phyloP scores from a whole-genome alignment of 331 rosid species.

The Acacia concinna region DNA sequence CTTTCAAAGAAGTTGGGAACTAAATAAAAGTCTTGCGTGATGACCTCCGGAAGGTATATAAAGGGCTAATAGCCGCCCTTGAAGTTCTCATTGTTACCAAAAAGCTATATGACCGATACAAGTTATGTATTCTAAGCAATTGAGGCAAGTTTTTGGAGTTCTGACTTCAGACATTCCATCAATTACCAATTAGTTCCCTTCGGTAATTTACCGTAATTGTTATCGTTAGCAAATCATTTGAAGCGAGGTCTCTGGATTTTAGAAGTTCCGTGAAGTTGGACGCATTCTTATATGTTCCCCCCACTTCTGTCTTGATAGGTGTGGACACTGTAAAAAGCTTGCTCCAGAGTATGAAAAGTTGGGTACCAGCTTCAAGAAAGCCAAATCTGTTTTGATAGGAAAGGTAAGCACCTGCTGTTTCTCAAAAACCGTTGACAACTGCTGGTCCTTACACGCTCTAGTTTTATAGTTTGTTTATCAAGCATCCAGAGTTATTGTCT shows the following conservation, averaged over 20 bases:
- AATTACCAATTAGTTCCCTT: background rate
- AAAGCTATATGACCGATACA: background rate
- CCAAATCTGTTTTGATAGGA: conserved; percentile 57
- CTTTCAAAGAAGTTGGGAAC: conserved; percentile 2
- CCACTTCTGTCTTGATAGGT: conserved; percentile 35
- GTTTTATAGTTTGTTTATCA: background rate
- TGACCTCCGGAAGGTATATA: background rate
- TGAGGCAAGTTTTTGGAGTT: background rate
- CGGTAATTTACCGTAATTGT: background rate
- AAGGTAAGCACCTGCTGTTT: conserved; percentile 45
- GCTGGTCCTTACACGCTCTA: background rate
- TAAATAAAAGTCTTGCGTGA: background rate
- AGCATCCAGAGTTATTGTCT: background rate
- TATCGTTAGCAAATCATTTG: background rate
- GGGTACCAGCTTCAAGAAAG: conserved; percentile 58
- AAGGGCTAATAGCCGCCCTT: background rate
- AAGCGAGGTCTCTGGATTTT: background rate
- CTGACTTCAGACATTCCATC: background rate
- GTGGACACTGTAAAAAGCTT: conserved; percentile 77
- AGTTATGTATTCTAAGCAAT: background rate
- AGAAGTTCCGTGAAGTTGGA: background rate
- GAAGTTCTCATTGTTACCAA: background rate
- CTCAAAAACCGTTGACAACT: conserved; percentile 5
- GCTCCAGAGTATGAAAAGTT: conserved; percentile 77
- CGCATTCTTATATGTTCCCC: background rate